A percentile compares a stretch with the other conserved stretches of the same genome.
Evolutionary conservation across 1,284 basidiomycete species (phyloP).

Genomic region (Neolentinus lepideus): DNA sequence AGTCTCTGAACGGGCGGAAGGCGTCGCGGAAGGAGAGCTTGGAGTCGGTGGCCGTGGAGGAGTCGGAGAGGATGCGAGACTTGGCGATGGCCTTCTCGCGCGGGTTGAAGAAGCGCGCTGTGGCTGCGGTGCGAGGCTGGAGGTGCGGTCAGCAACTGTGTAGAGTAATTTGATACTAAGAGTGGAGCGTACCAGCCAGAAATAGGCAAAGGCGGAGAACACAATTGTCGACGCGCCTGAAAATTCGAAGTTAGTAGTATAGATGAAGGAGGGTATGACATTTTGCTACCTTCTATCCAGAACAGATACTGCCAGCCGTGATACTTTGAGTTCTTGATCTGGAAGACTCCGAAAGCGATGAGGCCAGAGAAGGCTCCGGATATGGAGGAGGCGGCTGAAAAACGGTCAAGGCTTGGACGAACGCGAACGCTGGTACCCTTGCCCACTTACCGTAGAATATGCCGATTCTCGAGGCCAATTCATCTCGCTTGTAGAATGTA

Average conservation of each 20-base stretch:
- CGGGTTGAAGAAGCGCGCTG: slow-evolving; percentile 32
- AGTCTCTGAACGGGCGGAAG: slow-evolving; percentile 35
- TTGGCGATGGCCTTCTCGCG: slow-evolving; percentile 37
- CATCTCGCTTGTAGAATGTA: slow-evolving; percentile 41
- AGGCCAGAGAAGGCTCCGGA: slow-evolving; percentile 39
- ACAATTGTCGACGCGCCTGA: slow-evolving; percentile 12
- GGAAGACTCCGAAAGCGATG: slow-evolving; percentile 41
- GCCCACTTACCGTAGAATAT: slow-evolving; percentile 32
- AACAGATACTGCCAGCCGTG: slow-evolving; percentile 45
- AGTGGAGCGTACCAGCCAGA: slow-evolving; percentile 25
- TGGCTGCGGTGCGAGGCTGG: slow-evolving; percentile 33
- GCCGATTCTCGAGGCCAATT: slow-evolving; percentile 41
- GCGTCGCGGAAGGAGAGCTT: slow-evolving; percentile 35
- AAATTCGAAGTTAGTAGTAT: not conserved
- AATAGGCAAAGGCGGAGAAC: slow-evolving; percentile 35
- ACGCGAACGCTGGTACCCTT: too few species aligned
- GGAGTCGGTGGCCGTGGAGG: slow-evolving; percentile 39
- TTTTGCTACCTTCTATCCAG: slow-evolving; percentile 35
- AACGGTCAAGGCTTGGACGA: too few species aligned
- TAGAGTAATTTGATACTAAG: not conserved
- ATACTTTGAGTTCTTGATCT: slow-evolving; percentile 30
- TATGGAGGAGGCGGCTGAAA: slow-evolving; percentile 32
- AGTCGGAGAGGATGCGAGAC: slow-evolving; percentile 37
- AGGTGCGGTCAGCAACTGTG: not conserved
- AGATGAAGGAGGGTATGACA: not conserved